phyloP scores from a whole-genome alignment of 2,329 filamentous ascomycete species.

The Phaeosphaeriaceae sp. region DNA sequence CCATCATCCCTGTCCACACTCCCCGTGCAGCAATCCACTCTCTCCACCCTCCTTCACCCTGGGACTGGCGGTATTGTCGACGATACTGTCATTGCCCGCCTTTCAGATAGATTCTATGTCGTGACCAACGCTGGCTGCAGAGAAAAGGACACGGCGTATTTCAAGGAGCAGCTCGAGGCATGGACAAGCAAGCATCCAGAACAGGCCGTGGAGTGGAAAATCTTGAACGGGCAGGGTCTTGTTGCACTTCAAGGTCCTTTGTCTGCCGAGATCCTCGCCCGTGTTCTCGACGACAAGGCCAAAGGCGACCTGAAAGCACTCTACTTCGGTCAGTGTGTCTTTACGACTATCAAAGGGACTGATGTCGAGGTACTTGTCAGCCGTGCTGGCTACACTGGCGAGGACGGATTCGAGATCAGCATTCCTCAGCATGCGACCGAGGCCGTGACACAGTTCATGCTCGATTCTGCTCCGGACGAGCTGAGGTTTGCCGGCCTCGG shows the following conservation, averaged over 20 bases:
- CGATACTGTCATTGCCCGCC: conserved; percentile 86
- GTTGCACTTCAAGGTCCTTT: conserved; percentile 89
- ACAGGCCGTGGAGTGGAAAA: conserved; percentile 68
- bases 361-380: conserved; percentile 72
- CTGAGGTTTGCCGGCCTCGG: conserved; percentile 87
- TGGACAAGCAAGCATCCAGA: conserved; percentile 47
- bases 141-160: conserved; percentile 83
- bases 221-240: conserved; percentile 76
- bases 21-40: conserved; percentile 72
- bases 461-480: conserved; percentile 67
- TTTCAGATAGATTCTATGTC: conserved; percentile 76
- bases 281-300: conserved; percentile 62
- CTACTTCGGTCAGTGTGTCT: conserved; percentile 81
- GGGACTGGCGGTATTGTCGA: conserved; percentile 90
- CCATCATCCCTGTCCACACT: conserved; percentile 75
- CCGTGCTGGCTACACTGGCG: conserved; percentile 93
- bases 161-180: conserved; percentile 71
- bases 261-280: conserved; percentile 71
- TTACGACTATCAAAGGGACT: conserved; percentile 68
- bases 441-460: conserved; percentile 72
- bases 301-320: conserved; percentile 62
- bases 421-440: conserved; percentile 73
- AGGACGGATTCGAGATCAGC: conserved; percentile 97
- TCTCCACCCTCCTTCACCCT: conserved; percentile 80
- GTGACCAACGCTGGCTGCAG: conserved; percentile 95